Base-by-base conservation (phyloP, 306 rosid genomes). In the Vigna radiata region DNA sequence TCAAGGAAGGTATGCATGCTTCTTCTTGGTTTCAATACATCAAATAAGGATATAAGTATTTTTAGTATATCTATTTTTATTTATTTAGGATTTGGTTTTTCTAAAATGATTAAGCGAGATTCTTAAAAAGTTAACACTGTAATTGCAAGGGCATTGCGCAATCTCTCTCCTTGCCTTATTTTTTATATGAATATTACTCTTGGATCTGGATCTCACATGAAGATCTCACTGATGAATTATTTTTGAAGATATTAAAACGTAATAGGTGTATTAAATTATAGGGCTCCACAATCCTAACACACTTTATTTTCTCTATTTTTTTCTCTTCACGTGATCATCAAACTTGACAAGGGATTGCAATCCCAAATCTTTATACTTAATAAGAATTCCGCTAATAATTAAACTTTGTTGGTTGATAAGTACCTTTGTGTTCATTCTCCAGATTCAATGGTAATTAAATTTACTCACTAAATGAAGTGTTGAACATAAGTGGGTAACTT, bases 1-100 rank as follows among this genome's bases (percentile, higher is more conserved):
- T 95, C 99, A 21, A 84, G 97, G 78, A 95, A 87, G 97, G 97
- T 95, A 90, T 82, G 82, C 56, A 87, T 79, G 79, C 65, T 48
- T 55, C 36, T 81, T 47, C 17, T 23, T 83, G 47, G 63, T 80
- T 77, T 78, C 11, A 48, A 33, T 68, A 33, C 17, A 55, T 68
- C 62, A 49, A 41, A 82, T 61, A 44, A 47, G 27, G 43, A 60
- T 18, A 60, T 18, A 67, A 48, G n/a, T 33, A 62, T 63, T 77
- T 77, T 68, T 15, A 25, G 33, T 39, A 19, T 66, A 55, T 66
- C 50, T 71, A 36, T 37, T 59, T 66, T 5, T 41, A 66, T 27
- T 18, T 17, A 66, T 64, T 64, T 37, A 17, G 69, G 71, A 66
- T 64, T 41, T 19, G 53, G 36, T 15, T 41, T 63, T 19, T 63